Percentiles rank a stretch among this genome's conserved stretches.
These are phyloP conservation scores for Penicillium sp. DNA, from an alignment of 2,329 filamentous ascomycete genomes.

Conservation along the genomic window DNA sequence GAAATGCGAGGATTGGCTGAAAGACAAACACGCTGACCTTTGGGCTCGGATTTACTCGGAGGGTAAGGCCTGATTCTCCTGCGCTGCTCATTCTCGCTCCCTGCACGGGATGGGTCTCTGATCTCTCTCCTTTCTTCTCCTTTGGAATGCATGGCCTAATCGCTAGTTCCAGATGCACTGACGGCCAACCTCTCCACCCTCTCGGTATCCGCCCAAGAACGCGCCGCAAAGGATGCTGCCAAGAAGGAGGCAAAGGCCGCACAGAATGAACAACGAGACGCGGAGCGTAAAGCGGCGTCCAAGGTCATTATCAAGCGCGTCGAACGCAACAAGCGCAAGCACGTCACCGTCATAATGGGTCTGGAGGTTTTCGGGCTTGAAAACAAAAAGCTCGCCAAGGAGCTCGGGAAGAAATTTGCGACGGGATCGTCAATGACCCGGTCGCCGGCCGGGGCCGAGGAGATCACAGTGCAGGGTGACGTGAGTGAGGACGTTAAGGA, in stretches of 20 bases:
- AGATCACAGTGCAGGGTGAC: slow-evolving; percentile 97
- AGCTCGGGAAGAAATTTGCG: slow-evolving; percentile 97
- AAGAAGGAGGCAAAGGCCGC: slow-evolving; percentile 97
- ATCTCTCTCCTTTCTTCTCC: too few species aligned
- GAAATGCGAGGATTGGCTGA: slow-evolving; percentile 96
- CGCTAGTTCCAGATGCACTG: slow-evolving; percentile 61
- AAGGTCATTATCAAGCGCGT: slow-evolving; percentile 92
- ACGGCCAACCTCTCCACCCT: slow-evolving; percentile 81
- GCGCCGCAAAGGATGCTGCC: slow-evolving; percentile 89
- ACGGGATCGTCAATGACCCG: slow-evolving; percentile 93
- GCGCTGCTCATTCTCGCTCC: too few species aligned
- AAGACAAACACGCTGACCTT: slow-evolving; percentile 68
- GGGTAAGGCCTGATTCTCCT: slow-evolving; percentile 55
- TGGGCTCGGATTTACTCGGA: slow-evolving; percentile 81
- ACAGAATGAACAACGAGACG: slow-evolving; percentile 76
- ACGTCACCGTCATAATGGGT: slow-evolving; percentile 86
- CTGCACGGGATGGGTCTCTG: too few species aligned
- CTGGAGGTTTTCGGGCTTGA: slow-evolving; percentile 88
- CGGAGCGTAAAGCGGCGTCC: slow-evolving; percentile 75
- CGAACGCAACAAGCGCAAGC: slow-evolving; percentile 97
- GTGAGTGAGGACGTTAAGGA: slow-evolving; percentile 92
- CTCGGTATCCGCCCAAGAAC: slow-evolving; percentile 86
- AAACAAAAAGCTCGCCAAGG: slow-evolving; percentile 93
- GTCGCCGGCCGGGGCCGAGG: slow-evolving; percentile 77
- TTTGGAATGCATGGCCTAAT: too few species aligned